Conservation (phyloP, 192 early-diverging fungal genomes). For the Mortierella hygrophila region DNA sequence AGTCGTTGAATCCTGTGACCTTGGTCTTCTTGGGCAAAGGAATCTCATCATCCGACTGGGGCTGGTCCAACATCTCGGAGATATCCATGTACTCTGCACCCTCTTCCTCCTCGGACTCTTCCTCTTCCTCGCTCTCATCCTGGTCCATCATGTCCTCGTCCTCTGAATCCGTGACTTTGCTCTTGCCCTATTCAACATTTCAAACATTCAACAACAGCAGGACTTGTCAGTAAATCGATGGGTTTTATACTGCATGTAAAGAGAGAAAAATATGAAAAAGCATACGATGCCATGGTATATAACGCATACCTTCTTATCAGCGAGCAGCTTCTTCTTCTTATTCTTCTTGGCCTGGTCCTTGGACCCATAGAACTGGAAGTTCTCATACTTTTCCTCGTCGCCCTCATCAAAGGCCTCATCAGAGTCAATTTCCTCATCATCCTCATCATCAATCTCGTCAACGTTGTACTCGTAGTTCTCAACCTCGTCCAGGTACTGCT, state of each 20-base stretch:
- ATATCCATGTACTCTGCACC: slow-evolving; percentile 53
- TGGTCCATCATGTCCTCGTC: slow-evolving; percentile 54
- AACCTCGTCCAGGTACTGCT: slow-evolving; percentile 68
- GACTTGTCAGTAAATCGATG: neutral
- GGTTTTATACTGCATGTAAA: neutral
- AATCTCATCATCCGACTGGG: slow-evolving; percentile 40
- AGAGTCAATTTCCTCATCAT: slow-evolving; percentile 95
- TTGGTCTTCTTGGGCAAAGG: slow-evolving; percentile 55
- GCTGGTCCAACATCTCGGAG: slow-evolving; percentile 53
- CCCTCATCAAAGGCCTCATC: slow-evolving; percentile 90
- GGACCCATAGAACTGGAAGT: slow-evolving; percentile 72
- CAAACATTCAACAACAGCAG: neutral
- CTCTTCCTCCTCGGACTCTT: slow-evolving; percentile 57
- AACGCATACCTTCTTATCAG: slow-evolving; percentile 28
- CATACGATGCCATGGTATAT: neutral
- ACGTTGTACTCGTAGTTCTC: slow-evolving; percentile 81
- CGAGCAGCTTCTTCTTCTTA: slow-evolving; percentile 22
- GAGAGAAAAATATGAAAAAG: neutral
- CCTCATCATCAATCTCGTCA: slow-evolving; percentile 83
- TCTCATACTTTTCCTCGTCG: slow-evolving; percentile 88
- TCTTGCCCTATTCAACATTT: slow-evolving; percentile 15
- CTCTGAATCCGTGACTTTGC: slow-evolving; percentile 26
- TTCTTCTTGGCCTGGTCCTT: slow-evolving; percentile 53
- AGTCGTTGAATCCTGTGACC: slow-evolving; percentile 54
- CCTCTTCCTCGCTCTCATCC: slow-evolving; percentile 57